A percentile compares a stretch with the other conserved stretches of the same genome.
Evolutionary conservation across 805 yeast genomes (phyloP).

Genomic region (Candida jianshihensis): DNA sequence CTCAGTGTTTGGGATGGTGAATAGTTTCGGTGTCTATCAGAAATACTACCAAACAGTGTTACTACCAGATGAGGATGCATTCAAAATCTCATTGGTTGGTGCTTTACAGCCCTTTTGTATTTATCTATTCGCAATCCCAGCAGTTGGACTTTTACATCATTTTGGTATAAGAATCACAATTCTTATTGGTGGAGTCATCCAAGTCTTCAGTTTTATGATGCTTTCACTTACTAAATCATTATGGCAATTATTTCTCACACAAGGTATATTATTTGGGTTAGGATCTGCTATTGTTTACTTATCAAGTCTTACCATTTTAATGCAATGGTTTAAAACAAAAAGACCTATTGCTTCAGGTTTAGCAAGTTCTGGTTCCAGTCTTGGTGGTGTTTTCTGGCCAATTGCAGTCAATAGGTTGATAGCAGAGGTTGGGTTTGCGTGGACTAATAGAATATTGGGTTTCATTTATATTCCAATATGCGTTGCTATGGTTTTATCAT

Average conservation of each 20-base stretch:
- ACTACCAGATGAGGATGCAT: background rate
- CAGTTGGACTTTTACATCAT: slow-evolving; percentile 24
- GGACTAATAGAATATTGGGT: slow-evolving; percentile 38
- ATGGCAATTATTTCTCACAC: slow-evolving; percentile 26
- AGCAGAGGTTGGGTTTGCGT: slow-evolving; percentile 34
- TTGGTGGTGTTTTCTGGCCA: slow-evolving; percentile 46
- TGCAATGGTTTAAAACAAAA: slow-evolving; percentile 25
- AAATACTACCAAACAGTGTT: slow-evolving; percentile 18
- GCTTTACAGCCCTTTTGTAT: slow-evolving; percentile 14
- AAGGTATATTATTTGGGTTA: slow-evolving; percentile 28
- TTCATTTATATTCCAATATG: slow-evolving; percentile 17
- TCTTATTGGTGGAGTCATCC: slow-evolving; percentile 22
- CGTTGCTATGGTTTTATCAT: slow-evolving; percentile 24
- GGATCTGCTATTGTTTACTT: slow-evolving; percentile 28
- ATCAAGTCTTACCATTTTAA: slow-evolving; percentile 30
- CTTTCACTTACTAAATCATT: slow-evolving; percentile 11
- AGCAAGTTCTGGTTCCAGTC: slow-evolving; percentile 34
- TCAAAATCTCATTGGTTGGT: slow-evolving; percentile 29
- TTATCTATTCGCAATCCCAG: slow-evolving; percentile 26
- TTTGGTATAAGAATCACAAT: slow-evolving; percentile 17
- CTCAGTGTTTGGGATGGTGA: slow-evolving; percentile 30
- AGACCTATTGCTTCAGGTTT: slow-evolving; percentile 31
- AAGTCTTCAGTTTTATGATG: slow-evolving; percentile 25
- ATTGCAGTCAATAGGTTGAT: slow-evolving; percentile 35
- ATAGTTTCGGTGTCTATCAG: slow-evolving; percentile 32